These are phyloP conservation scores for Marchantia paleacea DNA, from an alignment of 225 moss, liverwort and hornwort species.

Conservation along the genomic window DNA sequence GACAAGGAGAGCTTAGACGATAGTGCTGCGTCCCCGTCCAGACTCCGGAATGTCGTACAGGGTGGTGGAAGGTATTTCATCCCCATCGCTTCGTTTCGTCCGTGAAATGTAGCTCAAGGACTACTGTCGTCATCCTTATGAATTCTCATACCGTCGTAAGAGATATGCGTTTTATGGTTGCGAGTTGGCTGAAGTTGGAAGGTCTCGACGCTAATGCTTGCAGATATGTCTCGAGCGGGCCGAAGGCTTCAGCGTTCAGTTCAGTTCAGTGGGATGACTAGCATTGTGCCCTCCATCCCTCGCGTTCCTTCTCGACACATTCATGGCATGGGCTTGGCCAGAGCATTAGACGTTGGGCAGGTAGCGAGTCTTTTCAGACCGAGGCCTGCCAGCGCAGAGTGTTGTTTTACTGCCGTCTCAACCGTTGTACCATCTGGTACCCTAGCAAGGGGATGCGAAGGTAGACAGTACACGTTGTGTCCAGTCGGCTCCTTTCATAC, in stretches of 20 bases:
- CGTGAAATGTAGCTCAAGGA: too few species aligned
- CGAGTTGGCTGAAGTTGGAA: too few species aligned
- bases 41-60: too few species aligned
- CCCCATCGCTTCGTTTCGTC: too few species aligned
- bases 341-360: not conserved
- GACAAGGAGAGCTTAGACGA: too few species aligned
- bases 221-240: constrained; percentile 3
- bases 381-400: not conserved
- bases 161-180: too few species aligned
- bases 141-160: too few species aligned
- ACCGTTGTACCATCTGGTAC: not conserved
- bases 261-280: not conserved
- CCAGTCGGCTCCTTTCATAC: constrained; percentile 5
- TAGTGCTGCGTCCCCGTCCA: too few species aligned
- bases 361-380: not conserved
- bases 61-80: too few species aligned
- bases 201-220: not conserved
- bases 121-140: too few species aligned
- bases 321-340: not conserved
- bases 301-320: too few species aligned
- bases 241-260: too few species aligned
- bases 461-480: not conserved
- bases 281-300: not conserved
- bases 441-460: not conserved
- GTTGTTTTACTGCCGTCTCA: not conserved